Base-by-base conservation (phyloP, 805 yeast species). In the Wickerhamiella australiensis region DNA sequence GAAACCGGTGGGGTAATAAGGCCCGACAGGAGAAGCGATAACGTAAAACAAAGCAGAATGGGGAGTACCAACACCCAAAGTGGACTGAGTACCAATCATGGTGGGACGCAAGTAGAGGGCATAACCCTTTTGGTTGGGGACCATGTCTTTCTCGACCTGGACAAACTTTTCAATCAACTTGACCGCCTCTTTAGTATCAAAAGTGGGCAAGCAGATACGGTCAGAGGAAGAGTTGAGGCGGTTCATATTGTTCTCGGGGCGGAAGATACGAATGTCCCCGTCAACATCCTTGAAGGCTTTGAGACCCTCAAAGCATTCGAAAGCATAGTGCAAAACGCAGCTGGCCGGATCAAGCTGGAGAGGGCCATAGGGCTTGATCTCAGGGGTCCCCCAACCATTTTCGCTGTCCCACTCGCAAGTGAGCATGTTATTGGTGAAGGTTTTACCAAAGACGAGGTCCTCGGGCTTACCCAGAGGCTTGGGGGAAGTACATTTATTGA, bases 1-100 rank as follows among this genome's bases (percentile, higher is more conserved):
- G 79, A 90, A 90, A 17, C 97, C 96, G 17, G 95, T 83, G 61
- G 82, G 75, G 70, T 83, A 86, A 76, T 90, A 92, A 22, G 97
- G 96, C 46, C 97, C 97, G 26, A 90, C 97, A 25, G 97, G 97
- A 15, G 95, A 85, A 41, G 90, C 82, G 65, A 90, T 88, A 42
- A 88, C 86, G 64, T 70, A 92, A 56, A 90, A 69, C 53, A 85
- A 71, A 11, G 97, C 96, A 57, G 73, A 80, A 59, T 76, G 74
- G 47, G 97, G 97, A 31, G 78, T 69, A 45, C 80, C 75, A 49
- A 90, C 96, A 59, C 98, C 98, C 53, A 90, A 75, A 51, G 85
- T 82, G 26, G 83, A 79, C 52, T 87, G 76, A 47, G 96, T 90
- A 61, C 97, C 97, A 58, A 90, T 92, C 74, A 92, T 69, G 37